Conservation (phyloP, 2,329 filamentous ascomycete genomes). For the Beauveria bassiana region DNA sequence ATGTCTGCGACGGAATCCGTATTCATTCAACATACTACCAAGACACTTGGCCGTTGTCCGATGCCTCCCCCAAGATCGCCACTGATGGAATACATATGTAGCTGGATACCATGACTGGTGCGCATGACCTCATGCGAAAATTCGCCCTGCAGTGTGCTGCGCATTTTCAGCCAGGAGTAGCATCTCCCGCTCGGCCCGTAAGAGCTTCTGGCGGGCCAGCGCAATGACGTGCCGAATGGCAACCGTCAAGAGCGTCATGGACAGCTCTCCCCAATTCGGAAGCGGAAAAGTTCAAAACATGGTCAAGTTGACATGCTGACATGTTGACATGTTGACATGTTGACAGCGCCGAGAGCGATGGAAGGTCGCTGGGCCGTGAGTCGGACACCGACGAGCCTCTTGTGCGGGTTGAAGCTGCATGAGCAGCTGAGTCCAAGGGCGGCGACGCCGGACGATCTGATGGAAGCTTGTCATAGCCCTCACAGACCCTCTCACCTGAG, state of each 20-base stretch:
- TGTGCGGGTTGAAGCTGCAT: not conserved
- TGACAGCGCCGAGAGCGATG: not conserved
- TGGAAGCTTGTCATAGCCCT: conserved; percentile 21
- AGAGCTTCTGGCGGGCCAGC: not conserved
- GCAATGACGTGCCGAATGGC: conserved; percentile 4
- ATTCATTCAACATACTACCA: not conserved
- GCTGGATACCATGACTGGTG: conserved; percentile 3
- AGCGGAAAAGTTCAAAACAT: conserved; percentile 10
- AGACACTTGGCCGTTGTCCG: not conserved
- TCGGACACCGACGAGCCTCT: not conserved
- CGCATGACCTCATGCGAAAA: conserved; percentile 2
- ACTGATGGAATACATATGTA: conserved; percentile 4
- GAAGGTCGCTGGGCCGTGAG: conserved; percentile 11
- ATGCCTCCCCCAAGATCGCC: not conserved
- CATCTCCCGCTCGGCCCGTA: conserved; percentile 1
- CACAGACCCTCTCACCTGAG: conserved; percentile 16
- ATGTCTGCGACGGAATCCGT: not conserved
- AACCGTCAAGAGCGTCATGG: conserved; percentile 4
- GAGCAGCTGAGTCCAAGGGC: not conserved
- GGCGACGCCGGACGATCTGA: not conserved
- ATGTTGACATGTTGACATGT: not conserved
- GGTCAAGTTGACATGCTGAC: not conserved
- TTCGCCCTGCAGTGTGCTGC: not conserved
- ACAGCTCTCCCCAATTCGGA: not conserved
- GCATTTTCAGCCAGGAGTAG: not conserved